Conservation (phyloP, 805 yeast species). For the Cyberlindnera saturnus region DNA sequence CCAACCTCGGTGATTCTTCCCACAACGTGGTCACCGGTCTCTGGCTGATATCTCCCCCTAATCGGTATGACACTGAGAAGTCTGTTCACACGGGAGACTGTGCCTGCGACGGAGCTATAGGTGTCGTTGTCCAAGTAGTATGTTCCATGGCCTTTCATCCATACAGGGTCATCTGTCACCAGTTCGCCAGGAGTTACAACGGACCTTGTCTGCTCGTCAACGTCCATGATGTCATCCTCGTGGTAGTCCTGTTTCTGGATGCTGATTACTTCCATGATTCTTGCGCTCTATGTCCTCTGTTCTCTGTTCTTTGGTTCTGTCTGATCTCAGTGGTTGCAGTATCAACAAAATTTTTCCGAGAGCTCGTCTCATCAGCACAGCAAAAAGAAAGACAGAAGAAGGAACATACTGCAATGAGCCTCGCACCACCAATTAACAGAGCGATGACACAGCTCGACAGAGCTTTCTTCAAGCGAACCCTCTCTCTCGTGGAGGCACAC, state of each 20-base stretch:
- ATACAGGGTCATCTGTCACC: conserved; percentile 89
- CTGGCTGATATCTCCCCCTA: conserved; percentile 84
- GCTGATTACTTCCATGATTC: conserved; percentile 12
- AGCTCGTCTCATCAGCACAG: neutral
- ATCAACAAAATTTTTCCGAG: neutral
- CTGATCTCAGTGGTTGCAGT: neutral
- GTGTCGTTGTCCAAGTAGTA: conserved; percentile 71
- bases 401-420: conserved; percentile 4
- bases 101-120: conserved; percentile 90
- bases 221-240: conserved; percentile 22
- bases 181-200: conserved; percentile 94
- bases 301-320: neutral
- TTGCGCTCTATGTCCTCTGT: neutral
- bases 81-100: conserved; percentile 78
- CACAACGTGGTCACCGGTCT: conserved; percentile 92
- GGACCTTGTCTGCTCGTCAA: conserved; percentile 24
- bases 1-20: conserved; percentile 95
- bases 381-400: neutral
- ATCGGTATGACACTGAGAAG: conserved; percentile 80
- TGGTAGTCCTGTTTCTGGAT: conserved; percentile 14
- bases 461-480: conserved; percentile 48
- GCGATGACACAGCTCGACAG: conserved; percentile 64
- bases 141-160: conserved; percentile 99
- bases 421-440: conserved; percentile 62
- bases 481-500: conserved; percentile 59